These are phyloP conservation scores for Papilionanthe hybrid DNA, from an alignment of 116 monocot genomes.

Conservation along the genomic window DNA sequence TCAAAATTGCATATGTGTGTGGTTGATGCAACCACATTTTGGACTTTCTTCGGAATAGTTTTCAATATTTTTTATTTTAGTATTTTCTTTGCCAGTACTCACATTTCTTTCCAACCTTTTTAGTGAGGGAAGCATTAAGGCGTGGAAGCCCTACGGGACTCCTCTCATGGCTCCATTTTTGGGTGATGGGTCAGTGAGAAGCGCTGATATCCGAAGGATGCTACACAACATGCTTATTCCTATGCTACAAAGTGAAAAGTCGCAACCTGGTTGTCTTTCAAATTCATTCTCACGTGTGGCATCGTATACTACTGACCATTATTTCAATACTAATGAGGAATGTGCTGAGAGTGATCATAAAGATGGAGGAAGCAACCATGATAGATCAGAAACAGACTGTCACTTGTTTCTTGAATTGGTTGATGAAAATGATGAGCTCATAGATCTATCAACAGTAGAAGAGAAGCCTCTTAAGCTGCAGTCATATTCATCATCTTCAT, in stretches of 20 bases:
- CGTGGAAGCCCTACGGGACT: constrained; percentile 65
- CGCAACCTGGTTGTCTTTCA: constrained; percentile 14
- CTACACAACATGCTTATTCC: constrained; percentile 59
- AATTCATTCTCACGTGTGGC: constrained; percentile 13
- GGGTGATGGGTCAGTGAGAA: constrained; percentile 35
- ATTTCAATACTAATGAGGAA: constrained; percentile 16
- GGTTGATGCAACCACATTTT: not conserved
- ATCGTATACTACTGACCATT: constrained; percentile 8
- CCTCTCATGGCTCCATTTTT: constrained; percentile 62
- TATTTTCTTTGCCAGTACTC: not conserved
- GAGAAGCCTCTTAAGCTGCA: constrained; percentile 43
- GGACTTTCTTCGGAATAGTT: not conserved
- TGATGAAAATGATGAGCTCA: constrained; percentile 50
- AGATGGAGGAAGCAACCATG: constrained; percentile 16
- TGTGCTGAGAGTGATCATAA: constrained; percentile 19
- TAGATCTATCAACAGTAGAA: constrained; percentile 52
- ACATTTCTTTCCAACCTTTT: not conserved
- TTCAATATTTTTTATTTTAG: not conserved
- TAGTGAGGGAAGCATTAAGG: constrained; percentile 22
- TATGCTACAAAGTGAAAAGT: constrained; percentile 43
- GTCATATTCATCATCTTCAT: constrained; percentile 20
- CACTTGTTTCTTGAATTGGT: constrained; percentile 54
- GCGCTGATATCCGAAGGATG: constrained; percentile 44
- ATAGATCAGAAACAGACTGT: constrained; percentile 6
- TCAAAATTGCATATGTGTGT: not conserved